Base-by-base conservation (phyloP, 257 asterid species). In the Cynanchum wilfordii region DNA sequence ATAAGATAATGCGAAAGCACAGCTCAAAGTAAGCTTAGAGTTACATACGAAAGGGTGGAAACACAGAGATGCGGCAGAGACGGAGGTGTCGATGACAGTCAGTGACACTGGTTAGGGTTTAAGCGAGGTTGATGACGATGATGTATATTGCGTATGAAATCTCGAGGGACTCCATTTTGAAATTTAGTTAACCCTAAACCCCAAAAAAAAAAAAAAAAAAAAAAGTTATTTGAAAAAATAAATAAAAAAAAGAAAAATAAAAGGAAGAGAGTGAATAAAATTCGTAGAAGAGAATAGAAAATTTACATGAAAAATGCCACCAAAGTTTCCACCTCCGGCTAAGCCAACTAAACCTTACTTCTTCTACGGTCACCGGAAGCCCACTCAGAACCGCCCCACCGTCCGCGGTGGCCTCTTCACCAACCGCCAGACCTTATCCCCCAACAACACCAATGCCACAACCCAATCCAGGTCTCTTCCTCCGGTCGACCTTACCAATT, bases 341-440 rank as follows among this genome's bases (percentile, higher is more conserved):
- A 84, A 80, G 54, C 73, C 84, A 10, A 75, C 24, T 44, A 89
- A 87, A 50, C 90, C 96, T 13, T 91, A 91, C 87, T 88, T 94
- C 82, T 94, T 84, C 86, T 88, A 88, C 78, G 99, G 99, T 76
- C 99, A 91, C 88, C 96, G 97, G 19, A 88, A 85, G 50, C 93
- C 97, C 70, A 79, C 93, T 76, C 97, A 89, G 76, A 82, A 88
- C 85, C 91, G 96, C 63, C 98, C 98, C 70, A 84, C 96, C 66
- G 98, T 94, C 45, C 92, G 83, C 33, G 99, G 99, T 25, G 98
- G 98, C 74, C 79, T 86, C 27, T 91, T 94, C 85, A 79, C 96
- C 80, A 91, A 89, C 84, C 97, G 96, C 77, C 93, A 82, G 59
- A 74, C 81, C 25, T 3, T 82, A 38, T 85, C 68, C 66, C 90